phyloP scores from a whole-genome alignment of 2,329 filamentous ascomycete genomes.

The Fonsecaea nubica region DNA sequence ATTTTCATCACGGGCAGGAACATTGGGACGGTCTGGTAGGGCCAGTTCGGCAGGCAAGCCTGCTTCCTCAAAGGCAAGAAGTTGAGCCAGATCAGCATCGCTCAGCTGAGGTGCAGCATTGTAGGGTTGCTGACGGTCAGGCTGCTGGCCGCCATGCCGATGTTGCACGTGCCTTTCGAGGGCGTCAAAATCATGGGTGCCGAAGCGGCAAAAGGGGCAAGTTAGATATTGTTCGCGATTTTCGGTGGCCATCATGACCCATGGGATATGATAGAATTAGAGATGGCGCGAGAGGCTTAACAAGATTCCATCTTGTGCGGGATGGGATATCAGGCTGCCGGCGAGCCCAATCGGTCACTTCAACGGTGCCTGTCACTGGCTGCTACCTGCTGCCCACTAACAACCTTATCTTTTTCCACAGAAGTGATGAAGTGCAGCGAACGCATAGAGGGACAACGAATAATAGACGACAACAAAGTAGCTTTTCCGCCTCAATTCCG shows the following conservation, averaged over 20 bases:
- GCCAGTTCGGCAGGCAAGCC: conserved; percentile 36
- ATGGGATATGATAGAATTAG: not conserved
- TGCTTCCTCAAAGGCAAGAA: conserved; percentile 38
- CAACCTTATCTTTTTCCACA: not conserved
- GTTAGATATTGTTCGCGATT: conserved; percentile 23
- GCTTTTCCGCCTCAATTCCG: not conserved
- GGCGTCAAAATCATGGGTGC: conserved; percentile 27
- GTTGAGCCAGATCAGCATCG: conserved; percentile 35
- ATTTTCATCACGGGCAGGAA: conserved; percentile 24
- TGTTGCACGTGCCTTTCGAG: conserved; percentile 31
- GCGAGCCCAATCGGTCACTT: conserved; percentile 14
- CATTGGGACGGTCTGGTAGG: conserved; percentile 27
- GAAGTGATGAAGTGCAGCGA: not conserved
- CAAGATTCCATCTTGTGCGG: conserved; percentile 11
- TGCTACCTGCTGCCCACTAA: not conserved
- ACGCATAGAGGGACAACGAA: not conserved
- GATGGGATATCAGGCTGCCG: conserved; percentile 1
- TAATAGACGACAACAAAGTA: not conserved
- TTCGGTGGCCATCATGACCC: conserved; percentile 22
- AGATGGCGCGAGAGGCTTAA: conserved; percentile 3
- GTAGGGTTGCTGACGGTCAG: conserved; percentile 2
- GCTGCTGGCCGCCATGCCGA: conserved; percentile 22
- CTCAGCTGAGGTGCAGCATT: conserved; percentile 10
- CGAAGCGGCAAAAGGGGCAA: conserved; percentile 32
- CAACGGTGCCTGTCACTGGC: not conserved